Conservation (phyloP, 1,284 basidiomycete species). For the Ceratobasidium sp. region DNA sequence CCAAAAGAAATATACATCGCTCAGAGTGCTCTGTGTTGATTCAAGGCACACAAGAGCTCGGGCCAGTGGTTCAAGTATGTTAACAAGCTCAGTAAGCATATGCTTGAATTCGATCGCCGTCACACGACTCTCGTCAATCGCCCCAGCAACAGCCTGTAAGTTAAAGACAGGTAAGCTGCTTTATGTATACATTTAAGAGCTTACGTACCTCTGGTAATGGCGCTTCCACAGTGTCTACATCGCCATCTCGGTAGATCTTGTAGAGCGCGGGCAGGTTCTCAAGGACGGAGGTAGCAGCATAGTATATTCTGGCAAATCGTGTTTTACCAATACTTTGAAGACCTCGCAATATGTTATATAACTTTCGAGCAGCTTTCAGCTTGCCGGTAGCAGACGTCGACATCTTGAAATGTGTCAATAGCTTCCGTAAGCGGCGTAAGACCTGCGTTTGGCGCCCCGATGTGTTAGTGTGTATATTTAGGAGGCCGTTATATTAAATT, state of each 20-base stretch:
- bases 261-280: conserved; percentile 28
- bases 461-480: conserved; percentile 8
- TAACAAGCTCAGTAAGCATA: conserved; percentile 14
- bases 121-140: conserved; percentile 2
- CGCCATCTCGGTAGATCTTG: conserved; percentile 6
- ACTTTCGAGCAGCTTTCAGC: conserved; percentile 49
- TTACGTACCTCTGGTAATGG: conserved; percentile 6
- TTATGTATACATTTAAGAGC: not conserved
- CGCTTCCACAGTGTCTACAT: not conserved
- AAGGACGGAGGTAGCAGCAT: conserved; percentile 14
- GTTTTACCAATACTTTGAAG: conserved; percentile 56
- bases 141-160: conserved; percentile 26
- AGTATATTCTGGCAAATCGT: conserved; percentile 54
- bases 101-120: conserved; percentile 11
- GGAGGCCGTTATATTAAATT: not conserved
- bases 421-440: conserved; percentile 47
- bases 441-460: conserved; percentile 47
- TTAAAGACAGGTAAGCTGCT: not conserved
- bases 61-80: conserved; percentile 38
- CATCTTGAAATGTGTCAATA: conserved; percentile 52
- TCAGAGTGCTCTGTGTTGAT: conserved; percentile 27
- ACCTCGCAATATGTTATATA: conserved; percentile 50
- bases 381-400: conserved; percentile 52
- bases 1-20: conserved; percentile 47
- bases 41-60: conserved; percentile 43